Conservation (phyloP, 345 rosid species). For the Salix viminalis region DNA sequence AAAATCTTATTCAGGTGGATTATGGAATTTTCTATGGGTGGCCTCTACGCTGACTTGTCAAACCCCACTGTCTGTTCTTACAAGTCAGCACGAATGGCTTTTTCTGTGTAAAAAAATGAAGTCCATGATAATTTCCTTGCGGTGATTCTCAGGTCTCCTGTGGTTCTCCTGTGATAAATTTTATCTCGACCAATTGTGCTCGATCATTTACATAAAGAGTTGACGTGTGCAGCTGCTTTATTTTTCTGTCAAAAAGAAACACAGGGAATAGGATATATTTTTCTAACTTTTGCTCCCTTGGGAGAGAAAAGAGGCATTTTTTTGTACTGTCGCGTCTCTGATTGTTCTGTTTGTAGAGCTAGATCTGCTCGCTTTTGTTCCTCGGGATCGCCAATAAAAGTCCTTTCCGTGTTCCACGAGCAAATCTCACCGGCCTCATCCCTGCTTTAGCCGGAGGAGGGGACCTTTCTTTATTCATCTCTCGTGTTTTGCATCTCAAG, state of each 20-base stretch:
- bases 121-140: neutral
- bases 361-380: conserved; percentile 19
- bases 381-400: conserved; percentile 35
- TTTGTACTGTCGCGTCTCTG: neutral
- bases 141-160: neutral
- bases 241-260: neutral
- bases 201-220: neutral
- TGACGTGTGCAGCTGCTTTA: neutral
- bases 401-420: conserved; percentile 27
- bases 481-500: neutral
- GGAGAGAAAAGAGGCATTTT: neutral
- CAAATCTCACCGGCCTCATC: neutral
- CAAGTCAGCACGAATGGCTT: neutral
- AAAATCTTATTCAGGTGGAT: neutral
- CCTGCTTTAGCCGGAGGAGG: neutral
- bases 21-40: too few species aligned
- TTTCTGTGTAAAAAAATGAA: neutral
- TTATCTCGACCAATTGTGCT: neutral
- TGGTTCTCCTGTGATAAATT: too few species aligned
- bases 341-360: neutral
- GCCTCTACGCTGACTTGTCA: neutral
- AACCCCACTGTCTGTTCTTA: neutral
- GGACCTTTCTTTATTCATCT: conserved; percentile 7
- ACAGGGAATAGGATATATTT: too few species aligned
- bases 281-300: neutral